Conservation (phyloP, 192 early-diverging fungal genomes). For the Coemansia sp. region DNA sequence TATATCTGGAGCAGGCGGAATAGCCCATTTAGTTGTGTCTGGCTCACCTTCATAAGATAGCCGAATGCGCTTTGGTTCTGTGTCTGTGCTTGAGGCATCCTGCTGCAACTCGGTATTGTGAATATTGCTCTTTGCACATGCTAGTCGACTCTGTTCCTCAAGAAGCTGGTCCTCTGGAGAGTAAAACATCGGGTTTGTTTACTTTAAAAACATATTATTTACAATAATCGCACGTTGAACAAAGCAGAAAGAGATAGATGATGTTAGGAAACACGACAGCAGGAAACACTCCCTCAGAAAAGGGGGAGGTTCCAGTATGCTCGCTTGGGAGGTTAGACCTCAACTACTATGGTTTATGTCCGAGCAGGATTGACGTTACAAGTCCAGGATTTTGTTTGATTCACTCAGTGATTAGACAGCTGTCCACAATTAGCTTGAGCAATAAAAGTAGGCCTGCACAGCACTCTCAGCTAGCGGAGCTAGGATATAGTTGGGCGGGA, state of each 20-base stretch:
- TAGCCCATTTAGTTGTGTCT: slow-evolving; percentile 41
- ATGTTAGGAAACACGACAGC: not conserved
- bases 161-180: slow-evolving; percentile 39
- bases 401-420: no score
- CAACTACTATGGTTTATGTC: no score
- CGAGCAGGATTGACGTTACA: no score
- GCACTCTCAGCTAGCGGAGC: no score
- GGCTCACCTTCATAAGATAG: slow-evolving; percentile 45
- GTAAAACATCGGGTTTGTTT: slow-evolving; percentile 4
- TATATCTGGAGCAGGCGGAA: slow-evolving; percentile 39
- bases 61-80: slow-evolving; percentile 23
- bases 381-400: no score
- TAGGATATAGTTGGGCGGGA: no score
- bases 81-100: not conserved
- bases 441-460: no score
- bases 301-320: no score
- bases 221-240: not conserved
- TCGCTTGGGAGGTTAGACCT: no score
- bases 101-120: not conserved
- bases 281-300: not conserved
- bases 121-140: not conserved
- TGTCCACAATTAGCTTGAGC: no score
- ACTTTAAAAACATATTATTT: slow-evolving; percentile 1
- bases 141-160: slow-evolving; percentile 17
- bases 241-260: not conserved